Base-by-base conservation (phyloP, 495 filamentous ascomycete genomes). In the Trichocladium antarcticum region DNA sequence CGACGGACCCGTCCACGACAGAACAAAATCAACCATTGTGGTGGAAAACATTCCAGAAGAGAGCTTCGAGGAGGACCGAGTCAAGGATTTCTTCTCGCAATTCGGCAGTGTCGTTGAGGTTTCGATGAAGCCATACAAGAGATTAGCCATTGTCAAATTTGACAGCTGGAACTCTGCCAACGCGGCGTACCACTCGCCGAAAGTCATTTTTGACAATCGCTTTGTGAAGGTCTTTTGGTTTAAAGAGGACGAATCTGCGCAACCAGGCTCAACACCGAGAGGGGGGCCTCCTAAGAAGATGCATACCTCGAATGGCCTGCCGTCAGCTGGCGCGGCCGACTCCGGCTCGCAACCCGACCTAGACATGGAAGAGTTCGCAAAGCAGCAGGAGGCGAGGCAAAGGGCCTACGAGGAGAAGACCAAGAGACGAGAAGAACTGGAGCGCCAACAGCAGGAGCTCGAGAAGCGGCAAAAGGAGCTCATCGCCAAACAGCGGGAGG, bases 201-300 rank as follows among this genome's bases (percentile, higher is more conserved):
- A 93, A 60, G 85, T 87, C 40, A 87, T 98, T 42, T 98, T 98
- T 57, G 88, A 95, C 53, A 98, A 98, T 54, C 76, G 92, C 16
- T 98, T 98, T 57, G 92, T 98, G 37, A 98, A 95, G 62, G 88
- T 98, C 5, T 98, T 89, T 58, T 98, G 92, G 92, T 77, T 85
- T 63, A 90, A 85, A 54, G 76, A 81, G 0, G 78, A 81, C 2
- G 61, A 54, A 4, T 40, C 58, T 3, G 31, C 44, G 12, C 47
- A 60, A 31, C 56, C 62, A 5, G 42, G 55, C 22, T 47, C 50
- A 5, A 32, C 31, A 57, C 58, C 21, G n/a, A 55, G 50, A 5
- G 22, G 49, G 31, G 54, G 56, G 48, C 57, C 58, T 32, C 54
- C 51, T 22, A 49, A 50, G 45, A 42, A 62, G 55, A 39, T 53